Conservation (phyloP, 495 filamentous ascomycete species). For the Aspergillus wentii region DNA sequence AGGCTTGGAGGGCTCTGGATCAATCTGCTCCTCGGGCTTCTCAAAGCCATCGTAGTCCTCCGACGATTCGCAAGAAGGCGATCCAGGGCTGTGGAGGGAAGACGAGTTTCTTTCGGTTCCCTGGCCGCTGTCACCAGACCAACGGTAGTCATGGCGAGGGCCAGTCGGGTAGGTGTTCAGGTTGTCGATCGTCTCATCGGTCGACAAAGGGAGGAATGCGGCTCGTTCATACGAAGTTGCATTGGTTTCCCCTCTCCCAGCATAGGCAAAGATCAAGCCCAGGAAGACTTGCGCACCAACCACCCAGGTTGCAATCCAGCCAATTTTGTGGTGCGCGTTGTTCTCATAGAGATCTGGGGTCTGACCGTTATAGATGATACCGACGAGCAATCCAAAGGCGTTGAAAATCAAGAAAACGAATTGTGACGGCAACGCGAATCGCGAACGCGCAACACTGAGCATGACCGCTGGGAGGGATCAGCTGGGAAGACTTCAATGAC, state of each 20-base stretch:
- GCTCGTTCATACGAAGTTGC: constrained; percentile 30
- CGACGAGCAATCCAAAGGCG: constrained; percentile 63
- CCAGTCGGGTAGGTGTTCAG: constrained; percentile 44
- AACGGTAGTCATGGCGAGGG: constrained; percentile 49
- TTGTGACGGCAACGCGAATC: constrained; percentile 67
- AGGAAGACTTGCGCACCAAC: constrained; percentile 64
- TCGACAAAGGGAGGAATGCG: constrained; percentile 65
- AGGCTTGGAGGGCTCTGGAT: constrained; percentile 21
- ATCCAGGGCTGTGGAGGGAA: constrained; percentile 61
- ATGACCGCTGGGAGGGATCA: constrained; percentile 59
- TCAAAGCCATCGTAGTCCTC: constrained; percentile 50
- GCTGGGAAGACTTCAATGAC: too few relatives aligned
- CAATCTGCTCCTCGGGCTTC: constrained; percentile 47
- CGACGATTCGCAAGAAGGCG: constrained; percentile 48
- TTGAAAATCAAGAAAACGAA: constrained; percentile 71
- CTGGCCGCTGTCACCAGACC: constrained; percentile 84
- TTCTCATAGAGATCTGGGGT: constrained; percentile 87
- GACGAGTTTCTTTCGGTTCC: constrained; percentile 72
- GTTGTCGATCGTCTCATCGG: constrained; percentile 60
- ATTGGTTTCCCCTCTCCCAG: constrained; percentile 29
- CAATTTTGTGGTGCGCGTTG: constrained; percentile 84
- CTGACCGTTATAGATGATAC: constrained; percentile 70
- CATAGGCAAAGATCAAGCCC: constrained; percentile 54
- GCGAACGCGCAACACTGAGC: constrained; percentile 78
- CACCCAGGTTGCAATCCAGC: constrained; percentile 78